Evolutionary conservation across 306 rosid species (phyloP).

Genomic region (Prunus mira): DNA sequence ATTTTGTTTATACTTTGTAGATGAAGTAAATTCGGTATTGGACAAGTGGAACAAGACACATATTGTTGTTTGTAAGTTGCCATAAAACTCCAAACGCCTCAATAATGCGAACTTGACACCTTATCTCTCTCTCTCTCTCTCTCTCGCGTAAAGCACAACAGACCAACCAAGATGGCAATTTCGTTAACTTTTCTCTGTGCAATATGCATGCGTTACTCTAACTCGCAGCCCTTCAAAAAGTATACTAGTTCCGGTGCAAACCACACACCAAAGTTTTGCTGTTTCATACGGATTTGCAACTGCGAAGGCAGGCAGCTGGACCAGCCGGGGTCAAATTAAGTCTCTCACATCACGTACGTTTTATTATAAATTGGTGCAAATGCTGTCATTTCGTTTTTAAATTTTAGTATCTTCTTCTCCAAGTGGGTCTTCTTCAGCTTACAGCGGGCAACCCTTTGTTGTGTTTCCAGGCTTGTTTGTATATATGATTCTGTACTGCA

Average conservation of each 20-base stretch:
- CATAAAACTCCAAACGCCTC: conserved; percentile 22
- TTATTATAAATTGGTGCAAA: no score
- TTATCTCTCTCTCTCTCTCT: neutral
- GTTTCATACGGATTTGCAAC: no score
- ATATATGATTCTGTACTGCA: conserved; percentile 5
- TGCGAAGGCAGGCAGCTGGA: no score
- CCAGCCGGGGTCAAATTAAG: no score
- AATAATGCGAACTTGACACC: conserved; percentile 36
- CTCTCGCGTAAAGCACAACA: neutral
- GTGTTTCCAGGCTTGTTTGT: neutral
- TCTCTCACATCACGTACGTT: no score
- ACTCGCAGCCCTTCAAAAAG: no score
- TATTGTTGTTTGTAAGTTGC: neutral
- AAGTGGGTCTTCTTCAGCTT: neutral
- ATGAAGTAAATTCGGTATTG: neutral
- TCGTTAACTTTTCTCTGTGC: neutral
- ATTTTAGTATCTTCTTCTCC: neutral
- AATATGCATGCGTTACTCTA: no score
- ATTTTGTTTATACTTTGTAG: neutral
- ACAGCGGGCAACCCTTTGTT: neutral
- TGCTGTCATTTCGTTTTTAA: neutral
- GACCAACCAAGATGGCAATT: conserved; percentile 1
- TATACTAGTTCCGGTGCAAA: no score
- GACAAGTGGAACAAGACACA: neutral
- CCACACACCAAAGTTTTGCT: no score